phyloP scores from a whole-genome alignment of 495 filamentous ascomycete species.

The Tuber melanosporum region DNA sequence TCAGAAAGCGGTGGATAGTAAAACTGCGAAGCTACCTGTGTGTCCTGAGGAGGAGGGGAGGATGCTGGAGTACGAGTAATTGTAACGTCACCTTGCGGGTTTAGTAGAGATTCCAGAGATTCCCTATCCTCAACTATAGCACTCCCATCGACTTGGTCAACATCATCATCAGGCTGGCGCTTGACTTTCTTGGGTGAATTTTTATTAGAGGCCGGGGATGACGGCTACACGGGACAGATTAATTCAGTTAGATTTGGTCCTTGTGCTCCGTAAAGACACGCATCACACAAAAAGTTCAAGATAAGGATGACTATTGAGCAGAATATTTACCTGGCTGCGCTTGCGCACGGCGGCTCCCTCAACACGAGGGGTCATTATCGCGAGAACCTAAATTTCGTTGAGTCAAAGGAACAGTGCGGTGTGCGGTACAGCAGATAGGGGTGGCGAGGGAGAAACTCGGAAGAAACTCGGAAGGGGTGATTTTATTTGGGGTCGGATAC shows the following conservation, averaged over 20 bases:
- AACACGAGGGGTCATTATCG: background rate
- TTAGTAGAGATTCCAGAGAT: background rate
- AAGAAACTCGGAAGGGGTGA: background rate
- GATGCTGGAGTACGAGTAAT: conserved; percentile 47
- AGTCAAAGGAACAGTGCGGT: background rate
- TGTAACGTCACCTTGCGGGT: background rate
- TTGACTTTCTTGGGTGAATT: background rate
- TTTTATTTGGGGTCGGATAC: background rate
- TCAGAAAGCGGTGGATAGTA: conserved; percentile 61
- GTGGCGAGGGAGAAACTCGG: background rate
- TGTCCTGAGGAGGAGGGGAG: conserved; percentile 52
- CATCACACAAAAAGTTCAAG: background rate
- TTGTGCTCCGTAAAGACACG: background rate
- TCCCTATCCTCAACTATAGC: background rate
- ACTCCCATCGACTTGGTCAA: background rate
- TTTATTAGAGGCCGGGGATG: conserved; percentile 3
- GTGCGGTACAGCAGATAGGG: background rate
- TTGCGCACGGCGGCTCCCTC: background rate
- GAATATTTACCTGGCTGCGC: conserved; percentile 2
- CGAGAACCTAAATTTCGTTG: background rate
- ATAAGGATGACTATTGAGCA: background rate
- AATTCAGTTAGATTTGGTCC: background rate
- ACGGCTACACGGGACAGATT: conserved; percentile 1
- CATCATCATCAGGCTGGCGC: background rate
- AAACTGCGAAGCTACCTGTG: conserved; percentile 70